phyloP scores from a whole-genome alignment of 768 basidiomycete genomes.

The Tremella fuciformis region DNA sequence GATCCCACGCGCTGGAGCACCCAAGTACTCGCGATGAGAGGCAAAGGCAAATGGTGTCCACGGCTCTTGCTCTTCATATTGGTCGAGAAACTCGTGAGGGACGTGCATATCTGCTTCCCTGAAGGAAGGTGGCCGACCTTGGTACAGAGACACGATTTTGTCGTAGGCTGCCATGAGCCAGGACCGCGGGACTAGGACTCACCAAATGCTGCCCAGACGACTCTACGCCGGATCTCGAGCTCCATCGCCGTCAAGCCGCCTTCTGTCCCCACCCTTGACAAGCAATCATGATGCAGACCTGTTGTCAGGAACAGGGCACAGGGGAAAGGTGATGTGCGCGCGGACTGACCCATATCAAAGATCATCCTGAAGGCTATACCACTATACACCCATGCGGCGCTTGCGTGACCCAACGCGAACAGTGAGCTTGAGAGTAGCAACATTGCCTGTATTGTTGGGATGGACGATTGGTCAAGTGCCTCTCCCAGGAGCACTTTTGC shows the following conservation, averaged over 20 bases:
- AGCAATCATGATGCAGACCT: slow-evolving; percentile 13
- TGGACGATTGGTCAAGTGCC: slow-evolving; percentile 25
- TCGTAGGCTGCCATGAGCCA: slow-evolving; percentile 21
- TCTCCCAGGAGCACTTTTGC: slow-evolving; percentile 26
- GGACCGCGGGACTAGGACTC: not conserved
- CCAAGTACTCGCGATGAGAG: slow-evolving; percentile 14
- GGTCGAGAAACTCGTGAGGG: slow-evolving; percentile 27
- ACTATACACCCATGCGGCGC: slow-evolving; percentile 17
- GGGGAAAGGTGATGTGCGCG: not conserved
- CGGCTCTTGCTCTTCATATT: slow-evolving; percentile 31
- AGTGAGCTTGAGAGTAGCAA: slow-evolving; percentile 28
- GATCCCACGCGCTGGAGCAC: slow-evolving; percentile 22
- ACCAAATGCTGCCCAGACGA: slow-evolving; percentile 34
- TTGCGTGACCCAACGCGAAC: slow-evolving; percentile 23
- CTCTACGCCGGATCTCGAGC: slow-evolving; percentile 25
- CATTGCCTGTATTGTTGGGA: slow-evolving; percentile 34
- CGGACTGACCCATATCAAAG: slow-evolving; percentile 25
- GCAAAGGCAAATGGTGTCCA: slow-evolving; percentile 34
- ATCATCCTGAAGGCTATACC: slow-evolving; percentile 29
- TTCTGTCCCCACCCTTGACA: not conserved
- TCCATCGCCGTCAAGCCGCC: slow-evolving; percentile 15
- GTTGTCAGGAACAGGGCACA: not conserved
- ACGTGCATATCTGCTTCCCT: slow-evolving; percentile 23
- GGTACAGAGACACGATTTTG: slow-evolving; percentile 36
- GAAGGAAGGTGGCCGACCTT: slow-evolving; percentile 27